A percentile compares a stretch with the other conserved stretches of the same genome.
Evolutionary conservation across 495 filamentous ascomycete species (phyloP).

Genomic region (Staphylotrichum tortipilum): DNA sequence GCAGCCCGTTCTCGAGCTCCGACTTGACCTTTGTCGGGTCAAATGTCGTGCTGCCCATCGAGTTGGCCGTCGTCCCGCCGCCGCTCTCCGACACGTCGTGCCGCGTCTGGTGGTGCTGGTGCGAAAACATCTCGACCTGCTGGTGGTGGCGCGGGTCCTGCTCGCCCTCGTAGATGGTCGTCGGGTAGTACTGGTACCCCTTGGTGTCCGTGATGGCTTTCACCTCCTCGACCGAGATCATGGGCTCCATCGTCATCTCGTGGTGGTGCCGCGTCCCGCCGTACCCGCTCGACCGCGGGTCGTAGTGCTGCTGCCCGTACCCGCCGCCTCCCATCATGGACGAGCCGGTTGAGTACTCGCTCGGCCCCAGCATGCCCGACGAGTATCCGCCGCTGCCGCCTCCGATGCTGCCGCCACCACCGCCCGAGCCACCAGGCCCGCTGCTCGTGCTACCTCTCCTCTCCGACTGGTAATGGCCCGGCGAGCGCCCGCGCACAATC

Average conservation of each 20-base stretch:
- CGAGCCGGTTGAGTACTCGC: conserved; percentile 29
- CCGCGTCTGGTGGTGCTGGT: no score
- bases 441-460: conserved; percentile 65
- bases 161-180: conserved; percentile 34
- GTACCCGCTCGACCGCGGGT: conserved; percentile 31
- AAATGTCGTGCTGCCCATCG: conserved; percentile 17
- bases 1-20: conserved; percentile 33
- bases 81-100: conserved; percentile 27
- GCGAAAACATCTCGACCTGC: conserved; percentile 36
- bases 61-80: conserved; percentile 14
- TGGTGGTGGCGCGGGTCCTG: conserved; percentile 24
- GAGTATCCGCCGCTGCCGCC: conserved; percentile 39
- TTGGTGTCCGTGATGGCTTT: conserved; percentile 38
- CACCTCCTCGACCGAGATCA: conserved; percentile 38
- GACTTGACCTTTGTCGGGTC: conserved; percentile 36
- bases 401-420: conserved; percentile 41
- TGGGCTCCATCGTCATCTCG: conserved; percentile 34
- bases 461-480: conserved; percentile 86
- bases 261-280: conserved; percentile 34
- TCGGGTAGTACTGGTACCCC: conserved; percentile 41
- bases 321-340: conserved; percentile 26
- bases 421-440: conserved; percentile 56
- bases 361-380: conserved; percentile 27
- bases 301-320: conserved; percentile 21
- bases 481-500: conserved; percentile 88